Conservation (phyloP, 345 rosid species). For the Physaria fendleri region DNA sequence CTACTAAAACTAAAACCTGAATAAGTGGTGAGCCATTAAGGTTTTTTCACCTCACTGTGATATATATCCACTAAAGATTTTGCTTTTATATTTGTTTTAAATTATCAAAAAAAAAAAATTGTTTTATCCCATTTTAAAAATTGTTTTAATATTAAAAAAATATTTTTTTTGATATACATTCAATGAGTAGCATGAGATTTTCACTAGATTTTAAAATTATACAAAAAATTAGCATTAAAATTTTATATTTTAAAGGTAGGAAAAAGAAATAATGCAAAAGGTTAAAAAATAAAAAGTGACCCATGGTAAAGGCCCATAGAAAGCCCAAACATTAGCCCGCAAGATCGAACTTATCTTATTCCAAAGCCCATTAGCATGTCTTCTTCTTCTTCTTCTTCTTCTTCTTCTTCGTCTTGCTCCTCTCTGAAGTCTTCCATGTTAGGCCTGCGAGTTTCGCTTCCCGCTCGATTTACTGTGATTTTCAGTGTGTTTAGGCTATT, state of each 20-base stretch:
- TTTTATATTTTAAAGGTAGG: no score
- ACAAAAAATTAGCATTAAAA: no score
- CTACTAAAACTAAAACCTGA: background rate
- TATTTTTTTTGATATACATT: no score
- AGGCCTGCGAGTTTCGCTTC: background rate
- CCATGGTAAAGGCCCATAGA: no score
- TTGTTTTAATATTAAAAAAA: no score
- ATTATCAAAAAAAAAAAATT: no score
- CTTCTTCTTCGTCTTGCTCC: no score
- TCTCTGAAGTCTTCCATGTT: background rate
- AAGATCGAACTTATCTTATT: constrained; percentile 55
- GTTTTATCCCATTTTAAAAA: no score
- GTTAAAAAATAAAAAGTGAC: constrained; percentile 27
- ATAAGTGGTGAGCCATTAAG: constrained; percentile 26
- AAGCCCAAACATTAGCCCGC: no score
- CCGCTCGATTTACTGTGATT: no score
- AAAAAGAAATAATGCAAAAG: background rate
- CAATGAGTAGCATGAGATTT: background rate
- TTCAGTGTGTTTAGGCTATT: background rate
- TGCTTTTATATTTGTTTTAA: no score
- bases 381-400: no score
- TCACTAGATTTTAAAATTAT: background rate
- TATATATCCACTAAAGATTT: background rate
- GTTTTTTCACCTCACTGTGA: background rate
- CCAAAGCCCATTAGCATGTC: constrained; percentile 27